These are phyloP conservation scores for Lichtheimia ornata DNA, from an alignment of 371 early-diverging fungal species.

Conservation along the genomic window DNA sequence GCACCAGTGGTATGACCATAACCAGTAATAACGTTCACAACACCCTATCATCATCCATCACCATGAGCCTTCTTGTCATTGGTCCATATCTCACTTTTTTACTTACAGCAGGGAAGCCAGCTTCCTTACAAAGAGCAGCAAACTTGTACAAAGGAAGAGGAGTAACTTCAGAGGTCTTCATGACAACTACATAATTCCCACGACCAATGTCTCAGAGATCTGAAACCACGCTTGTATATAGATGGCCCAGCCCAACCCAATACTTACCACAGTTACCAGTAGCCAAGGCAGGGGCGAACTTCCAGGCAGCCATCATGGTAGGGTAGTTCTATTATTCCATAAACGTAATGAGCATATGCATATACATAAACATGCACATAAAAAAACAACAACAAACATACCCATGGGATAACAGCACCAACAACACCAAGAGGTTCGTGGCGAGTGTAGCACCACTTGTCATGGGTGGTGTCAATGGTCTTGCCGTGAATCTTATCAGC, in stretches of 20 bases:
- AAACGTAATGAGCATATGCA: background rate
- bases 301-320: constrained; percentile 80
- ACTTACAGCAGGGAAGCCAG: constrained; percentile 50
- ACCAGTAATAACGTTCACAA: constrained; percentile 72
- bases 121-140: constrained; percentile 47
- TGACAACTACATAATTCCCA: constrained; percentile 28
- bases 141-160: constrained; percentile 53
- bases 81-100: background rate
- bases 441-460: constrained; percentile 66
- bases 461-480: constrained; percentile 34
- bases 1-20: constrained; percentile 42
- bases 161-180: constrained; percentile 61
- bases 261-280: constrained; percentile 63
- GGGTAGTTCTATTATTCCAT: constrained; percentile 64
- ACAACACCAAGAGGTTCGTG: constrained; percentile 82
- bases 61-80: background rate
- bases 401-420: constrained; percentile 71
- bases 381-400: constrained; percentile 4
- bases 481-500: constrained; percentile 62
- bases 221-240: too few species aligned
- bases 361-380: too few species aligned
- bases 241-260: background rate
- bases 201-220: too few species aligned
- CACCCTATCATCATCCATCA: constrained; percentile 43
- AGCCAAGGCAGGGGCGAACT: constrained; percentile 85